These are phyloP conservation scores for Tricholoma bakamatsutake DNA, from an alignment of 768 basidiomycete species.

Conservation along the genomic window DNA sequence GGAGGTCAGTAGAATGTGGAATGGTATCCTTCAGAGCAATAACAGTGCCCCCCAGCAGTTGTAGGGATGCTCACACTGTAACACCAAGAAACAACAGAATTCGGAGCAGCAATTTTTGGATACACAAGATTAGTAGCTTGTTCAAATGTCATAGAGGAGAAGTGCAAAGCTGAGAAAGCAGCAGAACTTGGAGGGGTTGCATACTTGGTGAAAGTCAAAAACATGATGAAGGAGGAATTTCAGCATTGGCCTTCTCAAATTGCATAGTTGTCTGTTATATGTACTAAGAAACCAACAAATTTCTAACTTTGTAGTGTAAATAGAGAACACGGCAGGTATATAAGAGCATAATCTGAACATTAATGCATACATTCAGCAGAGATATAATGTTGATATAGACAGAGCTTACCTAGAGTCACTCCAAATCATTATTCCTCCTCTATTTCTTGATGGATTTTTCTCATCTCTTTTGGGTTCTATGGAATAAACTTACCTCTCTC, in stretches of 20 bases:
- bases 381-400: neutral
- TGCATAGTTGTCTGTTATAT: neutral
- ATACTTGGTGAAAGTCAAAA: neutral
- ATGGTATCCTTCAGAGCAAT: conserved; percentile 1
- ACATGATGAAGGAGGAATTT: neutral
- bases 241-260: neutral
- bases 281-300: neutral
- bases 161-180: conserved; percentile 1
- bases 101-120: conserved; percentile 1
- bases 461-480: too few relatives aligned
- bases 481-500: too few relatives aligned
- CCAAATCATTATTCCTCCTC: neutral
- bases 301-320: neutral
- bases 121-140: conserved; percentile 1
- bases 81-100: conserved; percentile 1
- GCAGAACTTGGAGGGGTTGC: neutral
- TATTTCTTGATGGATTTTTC: too few relatives aligned
- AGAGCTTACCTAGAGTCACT: conserved; percentile 2
- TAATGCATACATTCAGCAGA: neutral
- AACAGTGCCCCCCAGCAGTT: neutral
- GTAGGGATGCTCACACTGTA: neutral
- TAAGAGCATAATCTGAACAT: conserved; percentile 4
- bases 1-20: conserved; percentile 2
- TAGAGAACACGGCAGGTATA: conserved; percentile 2
- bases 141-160: conserved; percentile 2